Conservation (phyloP, 176 grass and related monocot species). For the Oryza brachyantha region DNA sequence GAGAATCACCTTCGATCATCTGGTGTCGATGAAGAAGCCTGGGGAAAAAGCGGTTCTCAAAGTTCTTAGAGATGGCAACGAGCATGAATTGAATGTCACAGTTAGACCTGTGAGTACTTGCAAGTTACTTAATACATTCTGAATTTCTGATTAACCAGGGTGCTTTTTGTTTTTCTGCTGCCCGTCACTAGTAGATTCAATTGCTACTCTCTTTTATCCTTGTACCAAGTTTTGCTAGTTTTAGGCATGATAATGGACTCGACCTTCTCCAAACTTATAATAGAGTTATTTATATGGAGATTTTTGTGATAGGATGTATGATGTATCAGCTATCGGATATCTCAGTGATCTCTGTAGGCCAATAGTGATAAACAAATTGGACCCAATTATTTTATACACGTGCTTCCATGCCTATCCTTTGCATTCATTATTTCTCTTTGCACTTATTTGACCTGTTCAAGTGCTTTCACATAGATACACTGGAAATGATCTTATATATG, state of each 20-base stretch:
- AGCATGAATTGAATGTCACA: conserved; percentile 65
- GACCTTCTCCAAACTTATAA: conserved; percentile 15
- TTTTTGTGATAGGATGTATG: background rate
- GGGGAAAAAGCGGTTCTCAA: conserved; percentile 71
- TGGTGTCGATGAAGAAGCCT: conserved; percentile 96
- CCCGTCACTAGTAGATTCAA: conserved; percentile 9
- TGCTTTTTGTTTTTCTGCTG: background rate
- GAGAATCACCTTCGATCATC: conserved; percentile 99
- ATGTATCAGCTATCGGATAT: no score
- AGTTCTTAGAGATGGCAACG: conserved; percentile 81
- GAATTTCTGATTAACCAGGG: conserved; percentile 13
- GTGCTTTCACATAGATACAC: background rate
- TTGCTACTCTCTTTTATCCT: conserved; percentile 14
- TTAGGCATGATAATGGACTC: conserved; percentile 21
- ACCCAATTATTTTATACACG: background rate
- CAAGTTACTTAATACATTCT: conserved; percentile 12
- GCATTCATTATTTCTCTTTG: background rate
- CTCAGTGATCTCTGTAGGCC: background rate
- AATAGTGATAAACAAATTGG: background rate
- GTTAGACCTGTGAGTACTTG: conserved; percentile 73
- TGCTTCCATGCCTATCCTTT: background rate
- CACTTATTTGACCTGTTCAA: background rate
- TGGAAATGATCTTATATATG: conserved; percentile 21
- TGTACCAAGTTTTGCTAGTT: conserved; percentile 10
- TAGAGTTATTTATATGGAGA: background rate